A percentile compares a stretch with the other conserved stretches of the same genome.
Conservation (phyloP, 768 basidiomycete genomes). For the Lyophyllum atratum region DNA sequence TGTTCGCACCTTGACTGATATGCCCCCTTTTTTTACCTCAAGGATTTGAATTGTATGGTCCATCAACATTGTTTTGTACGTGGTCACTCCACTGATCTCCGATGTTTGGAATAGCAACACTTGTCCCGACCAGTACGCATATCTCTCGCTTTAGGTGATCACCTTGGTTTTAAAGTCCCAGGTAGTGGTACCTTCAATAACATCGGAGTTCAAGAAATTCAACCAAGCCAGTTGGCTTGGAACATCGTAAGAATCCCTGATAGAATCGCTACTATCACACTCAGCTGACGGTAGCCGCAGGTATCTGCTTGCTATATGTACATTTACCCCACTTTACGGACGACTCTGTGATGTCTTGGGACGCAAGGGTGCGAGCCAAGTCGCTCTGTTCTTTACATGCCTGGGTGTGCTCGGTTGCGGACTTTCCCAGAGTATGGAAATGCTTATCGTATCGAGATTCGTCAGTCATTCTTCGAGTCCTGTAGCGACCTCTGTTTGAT, state of each 20-base stretch:
- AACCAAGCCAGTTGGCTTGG: slow-evolving; percentile 86
- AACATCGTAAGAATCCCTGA: slow-evolving; percentile 55
- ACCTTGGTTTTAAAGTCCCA: neutral
- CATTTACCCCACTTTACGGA: slow-evolving; percentile 83
- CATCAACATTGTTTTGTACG: neutral
- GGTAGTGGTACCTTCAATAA: slow-evolving; percentile 74
- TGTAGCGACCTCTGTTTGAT: neutral
- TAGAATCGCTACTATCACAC: neutral
- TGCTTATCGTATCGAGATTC: slow-evolving; percentile 72
- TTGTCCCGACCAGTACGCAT: slow-evolving; percentile 74
- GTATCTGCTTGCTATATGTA: slow-evolving; percentile 79
- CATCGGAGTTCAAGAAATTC: slow-evolving; percentile 75
- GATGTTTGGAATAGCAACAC: slow-evolving; percentile 47
- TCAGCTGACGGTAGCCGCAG: slow-evolving; percentile 34
- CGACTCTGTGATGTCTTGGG: slow-evolving; percentile 79
- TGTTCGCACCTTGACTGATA: neutral
- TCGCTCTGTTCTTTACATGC: slow-evolving; percentile 59
- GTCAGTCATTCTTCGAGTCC: slow-evolving; percentile 39
- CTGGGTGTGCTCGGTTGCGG: slow-evolving; percentile 71
- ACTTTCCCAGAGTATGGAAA: slow-evolving; percentile 69
- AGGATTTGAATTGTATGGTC: slow-evolving; percentile 36
- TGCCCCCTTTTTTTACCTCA: neutral
- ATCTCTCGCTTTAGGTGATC: slow-evolving; percentile 3
- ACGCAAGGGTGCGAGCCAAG: slow-evolving; percentile 65
- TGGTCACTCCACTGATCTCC: slow-evolving; percentile 4